Evolutionary conservation across 805 yeast species (phyloP), one percentile per base, ranked within the genome.

Genomic region (Pichia californica): DNA sequence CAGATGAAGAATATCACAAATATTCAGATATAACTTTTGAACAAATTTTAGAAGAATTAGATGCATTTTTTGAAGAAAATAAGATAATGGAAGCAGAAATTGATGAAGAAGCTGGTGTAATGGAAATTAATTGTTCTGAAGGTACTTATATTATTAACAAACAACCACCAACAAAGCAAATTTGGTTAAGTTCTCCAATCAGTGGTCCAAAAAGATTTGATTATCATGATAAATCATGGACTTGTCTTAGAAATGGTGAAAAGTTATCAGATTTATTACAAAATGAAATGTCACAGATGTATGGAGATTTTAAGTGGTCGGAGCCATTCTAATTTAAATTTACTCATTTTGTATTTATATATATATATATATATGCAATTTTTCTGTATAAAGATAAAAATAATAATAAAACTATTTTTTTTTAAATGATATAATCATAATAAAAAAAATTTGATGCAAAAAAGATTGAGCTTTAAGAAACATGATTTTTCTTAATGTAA

Each of bases 151-250:
- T 93, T 25, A 81, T 93, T 58, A 93, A 93, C 68, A 91, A 88
- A 58, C 98, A 93, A 64, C 99, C 99, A 1, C 97, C 99, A 4
- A 93, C 88, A 65, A 83, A 86, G 64, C 99, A 93, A 62, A 83
- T 93, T 26, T 93, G 99, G 99, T 71, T 91, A 41, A 79, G 94
- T 46, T 84, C 95, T 35, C 99, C 99, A 0, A 58, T 88, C 4
- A 83, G 94, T 7, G 99, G 99, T 0, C 99, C 99, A 6, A 88
- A 88, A 57, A 66, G 84, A 51, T 84, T 78, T 56, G 98, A 93
- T 60, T 76, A 74, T 49, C 70, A 83, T 34, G 73, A 77, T 33
- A 85, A 84, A 4, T 67, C 71, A 44, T 93, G 99, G 99, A 65
- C 79, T 11, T 82, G 89, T 11, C 60, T 83, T 44, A 74, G 98